Base-by-base conservation (phyloP, 306 rosid species). In the Dalbergia cochinchinensis region DNA sequence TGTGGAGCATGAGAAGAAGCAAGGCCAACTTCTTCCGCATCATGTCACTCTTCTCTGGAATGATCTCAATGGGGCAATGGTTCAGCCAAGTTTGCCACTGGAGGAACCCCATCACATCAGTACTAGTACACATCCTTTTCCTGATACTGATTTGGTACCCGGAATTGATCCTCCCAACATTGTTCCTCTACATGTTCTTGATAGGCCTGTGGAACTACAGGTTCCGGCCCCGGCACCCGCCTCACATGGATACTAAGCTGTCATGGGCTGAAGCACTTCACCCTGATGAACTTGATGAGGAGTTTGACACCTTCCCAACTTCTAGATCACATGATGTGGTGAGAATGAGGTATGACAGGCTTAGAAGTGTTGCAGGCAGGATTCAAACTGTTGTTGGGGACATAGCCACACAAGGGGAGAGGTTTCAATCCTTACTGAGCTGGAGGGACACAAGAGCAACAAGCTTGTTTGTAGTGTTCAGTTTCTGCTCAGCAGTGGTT, bases 1-100 rank as follows among this genome's bases (percentile, higher is more conserved):
- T 92, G 85, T 92, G 99, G 99, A 95, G 99, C 82, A 93, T 95
- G 98, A 90, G 99, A 78, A 89, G 96, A 83, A 95, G 99, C 93
- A 95, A 93, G 83, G 98, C 97, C 6, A 95, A 95, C 85, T 95
- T 95, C 88, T 91, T 92, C 13, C 92, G 98, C 4, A 81, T 93
- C 53, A 93, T 95, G 96, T 89, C 99, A 0, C 87, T 95, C 48
- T 82, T 95, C 67, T 90, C 99, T 0, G 87, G 91, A 11, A 33
- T 87, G 82, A 78, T 95, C 66, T 77, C 89, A 2, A 80, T 87
- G 81, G 83, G 93, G 22, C 76, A 86, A 82, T 95, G 99, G 99
- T 82, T 95, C 31, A 64, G 64, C 22, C 98, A 93, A 76, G 97
- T 95, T 31, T 86, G 97, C 81, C 77, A 88, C 3, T 95, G 99